Conservation (phyloP, 208 protist species). For the Acanthamoeba royreba region DNA sequence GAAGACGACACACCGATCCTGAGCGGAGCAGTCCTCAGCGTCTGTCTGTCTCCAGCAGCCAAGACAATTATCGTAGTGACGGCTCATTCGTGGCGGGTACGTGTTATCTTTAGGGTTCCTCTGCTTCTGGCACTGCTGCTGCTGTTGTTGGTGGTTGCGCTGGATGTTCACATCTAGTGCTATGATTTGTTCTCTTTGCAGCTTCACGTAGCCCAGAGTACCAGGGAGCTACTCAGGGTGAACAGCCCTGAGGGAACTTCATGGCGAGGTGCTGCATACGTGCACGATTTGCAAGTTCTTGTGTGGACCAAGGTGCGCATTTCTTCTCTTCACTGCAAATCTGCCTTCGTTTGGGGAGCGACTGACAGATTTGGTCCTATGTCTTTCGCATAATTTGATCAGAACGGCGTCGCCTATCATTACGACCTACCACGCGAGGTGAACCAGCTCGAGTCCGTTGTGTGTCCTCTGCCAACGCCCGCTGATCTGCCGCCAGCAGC, state of each 20-base stretch:
- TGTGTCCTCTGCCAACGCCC: no score
- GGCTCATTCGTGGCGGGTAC: neutral
- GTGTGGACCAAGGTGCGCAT: constrained; percentile 29
- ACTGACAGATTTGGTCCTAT: neutral
- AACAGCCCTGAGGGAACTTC: neutral
- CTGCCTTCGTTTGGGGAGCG: no score
- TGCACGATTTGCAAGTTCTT: neutral
- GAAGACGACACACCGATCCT: neutral
- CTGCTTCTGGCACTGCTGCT: no score
- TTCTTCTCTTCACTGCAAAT: no score
- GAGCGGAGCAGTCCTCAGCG: neutral
- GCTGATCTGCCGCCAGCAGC: no score
- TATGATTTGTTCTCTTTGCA: neutral
- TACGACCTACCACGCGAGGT: neutral
- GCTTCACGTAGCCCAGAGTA: neutral
- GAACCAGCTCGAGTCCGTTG: neutral
- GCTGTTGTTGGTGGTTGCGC: no score
- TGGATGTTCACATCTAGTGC: no score
- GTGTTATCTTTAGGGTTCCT: no score
- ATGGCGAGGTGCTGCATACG: constrained; percentile 8
- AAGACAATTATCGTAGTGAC: neutral
- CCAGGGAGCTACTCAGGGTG: neutral
- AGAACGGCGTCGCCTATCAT: neutral
- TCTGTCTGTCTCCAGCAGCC: neutral
- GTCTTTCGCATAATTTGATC: no score